phyloP scores from a whole-genome alignment of 1,139 yeast genomes.

The Blastobotrys illinoisensis region DNA sequence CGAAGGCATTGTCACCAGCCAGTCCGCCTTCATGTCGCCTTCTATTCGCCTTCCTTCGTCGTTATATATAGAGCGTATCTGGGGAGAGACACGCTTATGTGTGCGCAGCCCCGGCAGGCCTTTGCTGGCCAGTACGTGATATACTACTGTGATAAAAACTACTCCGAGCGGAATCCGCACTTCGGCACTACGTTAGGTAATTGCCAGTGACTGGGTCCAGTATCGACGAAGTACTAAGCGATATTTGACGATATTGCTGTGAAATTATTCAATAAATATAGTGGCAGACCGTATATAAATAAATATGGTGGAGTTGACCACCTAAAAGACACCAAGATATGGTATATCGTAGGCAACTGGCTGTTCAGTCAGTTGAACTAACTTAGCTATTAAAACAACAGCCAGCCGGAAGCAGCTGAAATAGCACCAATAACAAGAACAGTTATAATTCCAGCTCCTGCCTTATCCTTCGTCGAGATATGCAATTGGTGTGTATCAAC shows the following conservation, averaged over 20 bases:
- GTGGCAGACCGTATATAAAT: too few species aligned
- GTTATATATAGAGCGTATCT: neutral
- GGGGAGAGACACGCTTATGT: neutral
- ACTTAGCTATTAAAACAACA: neutral
- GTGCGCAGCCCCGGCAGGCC: neutral
- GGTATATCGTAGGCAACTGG: too few species aligned
- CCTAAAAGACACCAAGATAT: too few species aligned
- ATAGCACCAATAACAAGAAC: slow-evolving; percentile 49
- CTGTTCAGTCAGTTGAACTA: too few species aligned
- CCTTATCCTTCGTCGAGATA: slow-evolving; percentile 51
- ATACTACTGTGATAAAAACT: neutral
- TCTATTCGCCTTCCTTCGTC: neutral
- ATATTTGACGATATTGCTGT: too few species aligned
- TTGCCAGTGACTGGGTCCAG: too few species aligned
- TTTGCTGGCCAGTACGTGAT: neutral
- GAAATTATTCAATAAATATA: too few species aligned
- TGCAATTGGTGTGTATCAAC: slow-evolving; percentile 22
- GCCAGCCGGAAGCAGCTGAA: neutral
- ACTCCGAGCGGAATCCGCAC: neutral
- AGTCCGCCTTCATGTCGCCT: neutral
- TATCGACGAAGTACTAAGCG: too few species aligned
- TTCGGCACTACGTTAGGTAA: too few species aligned
- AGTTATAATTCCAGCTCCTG: slow-evolving; percentile 85
- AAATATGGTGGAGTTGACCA: too few species aligned
- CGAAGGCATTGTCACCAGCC: neutral